Percentiles rank a stretch among this genome's conserved stretches.
Conservation (phyloP, 306 rosid genomes). For the Canavalia gladiata region DNA sequence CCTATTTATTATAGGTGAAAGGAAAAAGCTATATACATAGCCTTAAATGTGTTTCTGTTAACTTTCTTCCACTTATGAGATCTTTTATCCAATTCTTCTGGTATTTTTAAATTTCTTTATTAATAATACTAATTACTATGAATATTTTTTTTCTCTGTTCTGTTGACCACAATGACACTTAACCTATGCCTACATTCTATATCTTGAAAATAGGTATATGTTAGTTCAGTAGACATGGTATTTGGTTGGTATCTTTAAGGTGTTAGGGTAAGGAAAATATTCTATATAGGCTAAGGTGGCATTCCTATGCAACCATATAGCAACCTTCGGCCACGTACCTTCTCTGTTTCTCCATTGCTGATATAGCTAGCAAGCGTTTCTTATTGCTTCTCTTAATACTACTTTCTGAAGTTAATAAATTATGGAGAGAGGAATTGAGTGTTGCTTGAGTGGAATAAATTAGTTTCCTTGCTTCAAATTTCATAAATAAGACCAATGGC, state of each 20-base stretch:
- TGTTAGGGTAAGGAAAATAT: background rate
- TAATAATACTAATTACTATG: background rate
- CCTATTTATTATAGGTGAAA: background rate
- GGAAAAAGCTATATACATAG: background rate
- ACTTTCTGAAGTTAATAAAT: background rate
- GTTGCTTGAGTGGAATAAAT: conserved; percentile 12
- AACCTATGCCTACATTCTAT: background rate
- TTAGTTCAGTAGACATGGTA: background rate
- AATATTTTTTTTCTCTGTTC: background rate
- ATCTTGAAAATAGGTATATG: background rate
- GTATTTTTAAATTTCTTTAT: background rate
- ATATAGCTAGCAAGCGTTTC: conserved; percentile 10
- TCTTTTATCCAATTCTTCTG: background rate
- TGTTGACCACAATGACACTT: background rate
- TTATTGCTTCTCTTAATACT: background rate
- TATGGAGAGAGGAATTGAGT: background rate
- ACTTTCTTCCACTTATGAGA: background rate
- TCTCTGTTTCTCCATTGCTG: conserved; percentile 16
- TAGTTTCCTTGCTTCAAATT: background rate
- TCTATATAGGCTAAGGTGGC: background rate
- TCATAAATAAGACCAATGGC: background rate
- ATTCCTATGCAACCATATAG: background rate
- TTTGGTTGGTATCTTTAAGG: no score
- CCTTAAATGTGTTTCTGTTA: background rate
- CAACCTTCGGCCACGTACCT: background rate